These are phyloP conservation scores for Paramarasmius palmivorus DNA, from an alignment of 1,284 basidiomycete genomes.

Conservation along the genomic window DNA sequence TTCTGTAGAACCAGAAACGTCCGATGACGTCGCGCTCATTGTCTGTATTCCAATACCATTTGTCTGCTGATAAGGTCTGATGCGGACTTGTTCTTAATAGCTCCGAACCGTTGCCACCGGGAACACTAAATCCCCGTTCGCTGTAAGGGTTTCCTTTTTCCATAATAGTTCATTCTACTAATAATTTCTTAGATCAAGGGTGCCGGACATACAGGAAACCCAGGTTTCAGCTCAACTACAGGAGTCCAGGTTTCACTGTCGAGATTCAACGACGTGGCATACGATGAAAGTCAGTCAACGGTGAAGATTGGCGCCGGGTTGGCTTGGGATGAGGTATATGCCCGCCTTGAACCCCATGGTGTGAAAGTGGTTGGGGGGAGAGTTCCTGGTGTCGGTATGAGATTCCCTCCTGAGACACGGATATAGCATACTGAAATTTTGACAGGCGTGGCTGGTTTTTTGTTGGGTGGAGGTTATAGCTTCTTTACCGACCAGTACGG, in stretches of 20 bases:
- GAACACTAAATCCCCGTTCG: not conserved
- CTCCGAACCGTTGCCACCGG: not conserved
- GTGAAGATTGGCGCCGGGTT: constrained; percentile 36
- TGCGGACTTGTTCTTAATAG: not conserved
- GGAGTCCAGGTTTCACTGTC: constrained; percentile 42
- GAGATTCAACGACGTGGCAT: constrained; percentile 30
- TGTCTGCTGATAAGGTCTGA: no score
- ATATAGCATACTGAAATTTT: no score
- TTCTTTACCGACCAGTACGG: constrained; percentile 35
- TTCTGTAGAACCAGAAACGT: not conserved
- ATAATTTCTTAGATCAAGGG: constrained; percentile 36
- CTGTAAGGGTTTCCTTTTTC: not conserved
- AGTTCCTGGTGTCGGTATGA: constrained; percentile 33
- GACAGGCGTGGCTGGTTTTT: constrained; percentile 34
- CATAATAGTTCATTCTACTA: not conserved
- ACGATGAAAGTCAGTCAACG: constrained; percentile 23
- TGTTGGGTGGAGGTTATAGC: constrained; percentile 32
- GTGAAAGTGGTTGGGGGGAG: constrained; percentile 41
- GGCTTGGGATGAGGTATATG: constrained; percentile 44
- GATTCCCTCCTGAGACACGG: no score
- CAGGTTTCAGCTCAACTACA: constrained; percentile 33
- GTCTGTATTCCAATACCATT: not conserved
- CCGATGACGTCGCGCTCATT: not conserved
- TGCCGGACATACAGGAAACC: constrained; percentile 33
- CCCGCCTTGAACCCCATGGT: constrained; percentile 25